Evolutionary conservation across 176 grass and related monocot genomes (phyloP).

Genomic region (Triticum timopheevii): DNA sequence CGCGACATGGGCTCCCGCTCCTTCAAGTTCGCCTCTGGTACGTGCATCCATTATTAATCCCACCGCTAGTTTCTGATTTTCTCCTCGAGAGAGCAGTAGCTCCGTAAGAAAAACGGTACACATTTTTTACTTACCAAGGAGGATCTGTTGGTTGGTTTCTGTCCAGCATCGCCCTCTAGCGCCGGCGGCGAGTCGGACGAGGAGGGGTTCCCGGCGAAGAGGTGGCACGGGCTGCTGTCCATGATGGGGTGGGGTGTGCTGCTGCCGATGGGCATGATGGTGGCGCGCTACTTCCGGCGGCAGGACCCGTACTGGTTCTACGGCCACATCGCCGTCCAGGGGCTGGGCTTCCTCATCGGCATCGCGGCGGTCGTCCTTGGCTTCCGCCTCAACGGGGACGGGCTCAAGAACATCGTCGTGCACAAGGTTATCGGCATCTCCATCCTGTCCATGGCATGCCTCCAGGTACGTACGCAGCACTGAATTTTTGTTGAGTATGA

Average conservation of each 20-base stretch:
- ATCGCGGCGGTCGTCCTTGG: conserved; percentile 58
- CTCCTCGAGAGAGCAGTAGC: background rate
- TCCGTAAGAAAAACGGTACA: background rate
- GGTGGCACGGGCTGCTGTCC: conserved; percentile 60
- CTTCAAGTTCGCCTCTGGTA: conserved; percentile 66
- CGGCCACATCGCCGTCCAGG: conserved; percentile 63
- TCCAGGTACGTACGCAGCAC: conserved; percentile 51
- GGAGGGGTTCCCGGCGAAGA: conserved; percentile 3
- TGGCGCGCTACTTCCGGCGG: conserved; percentile 72
- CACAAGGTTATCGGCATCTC: conserved; percentile 75
- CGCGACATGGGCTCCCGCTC: conserved; percentile 9
- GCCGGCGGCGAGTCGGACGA: conserved; percentile 1
- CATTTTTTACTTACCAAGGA: background rate
- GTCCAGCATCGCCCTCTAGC: background rate
- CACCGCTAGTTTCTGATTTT: too few relatives aligned
- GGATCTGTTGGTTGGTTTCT: too few relatives aligned
- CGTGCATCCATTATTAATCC: background rate
- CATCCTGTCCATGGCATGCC: conserved; percentile 51
- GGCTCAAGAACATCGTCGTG: conserved; percentile 45
- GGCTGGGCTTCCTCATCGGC: conserved; percentile 42
- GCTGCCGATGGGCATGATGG: conserved; percentile 63
- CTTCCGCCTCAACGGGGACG: conserved; percentile 49
- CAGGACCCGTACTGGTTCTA: conserved; percentile 83
- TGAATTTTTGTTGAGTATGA: background rate
- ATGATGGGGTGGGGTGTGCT: conserved; percentile 82